Conservation (phyloP, 208 protist genomes). For the Leishmania martiniquensis region DNA sequence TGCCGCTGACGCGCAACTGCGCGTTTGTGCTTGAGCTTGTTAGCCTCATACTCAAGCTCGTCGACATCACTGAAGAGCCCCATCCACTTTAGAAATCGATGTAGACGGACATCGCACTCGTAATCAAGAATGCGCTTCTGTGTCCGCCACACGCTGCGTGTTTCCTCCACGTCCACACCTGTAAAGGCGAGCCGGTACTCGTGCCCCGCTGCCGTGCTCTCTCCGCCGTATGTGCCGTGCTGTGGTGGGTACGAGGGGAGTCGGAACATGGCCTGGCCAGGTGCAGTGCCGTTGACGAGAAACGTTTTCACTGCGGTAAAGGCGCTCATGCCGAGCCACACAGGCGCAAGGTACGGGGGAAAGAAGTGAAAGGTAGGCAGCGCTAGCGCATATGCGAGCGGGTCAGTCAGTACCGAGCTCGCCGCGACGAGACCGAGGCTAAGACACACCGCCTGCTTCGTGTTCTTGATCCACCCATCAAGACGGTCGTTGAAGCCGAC, state of each 20-base stretch:
- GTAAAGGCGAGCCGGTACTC: slow-evolving; percentile 79
- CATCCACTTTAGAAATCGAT: slow-evolving; percentile 50
- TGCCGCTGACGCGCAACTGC: slow-evolving; percentile 47
- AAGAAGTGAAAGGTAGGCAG: slow-evolving; percentile 44
- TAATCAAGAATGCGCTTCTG: slow-evolving; percentile 86
- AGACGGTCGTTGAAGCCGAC: slow-evolving; percentile 72
- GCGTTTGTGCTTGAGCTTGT: slow-evolving; percentile 61
- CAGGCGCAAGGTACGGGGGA: slow-evolving; percentile 66
- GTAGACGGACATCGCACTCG: slow-evolving; percentile 84
- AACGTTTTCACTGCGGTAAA: slow-evolving; percentile 51
- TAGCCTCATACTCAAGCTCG: slow-evolving; percentile 79
- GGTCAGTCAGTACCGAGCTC: slow-evolving; percentile 20
- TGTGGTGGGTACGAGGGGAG: slow-evolving; percentile 55
- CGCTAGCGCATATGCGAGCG: slow-evolving; percentile 18
- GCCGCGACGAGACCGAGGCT: slow-evolving; percentile 31
- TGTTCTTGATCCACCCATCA: slow-evolving; percentile 50
- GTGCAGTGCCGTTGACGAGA: slow-evolving; percentile 57
- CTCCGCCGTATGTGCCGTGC: slow-evolving; percentile 68
- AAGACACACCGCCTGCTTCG: slow-evolving; percentile 16
- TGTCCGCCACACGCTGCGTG: slow-evolving; percentile 66
- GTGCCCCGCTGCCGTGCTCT: slow-evolving; percentile 70
- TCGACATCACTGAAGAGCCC: slow-evolving; percentile 71
- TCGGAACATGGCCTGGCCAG: slow-evolving; percentile 52
- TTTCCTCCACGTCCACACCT: slow-evolving; percentile 71
- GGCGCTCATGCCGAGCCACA: slow-evolving; percentile 77